These are phyloP conservation scores for Chrysanthemum seticuspe DNA, from an alignment of 129 eudicot genomes.

Conservation along the genomic window DNA sequence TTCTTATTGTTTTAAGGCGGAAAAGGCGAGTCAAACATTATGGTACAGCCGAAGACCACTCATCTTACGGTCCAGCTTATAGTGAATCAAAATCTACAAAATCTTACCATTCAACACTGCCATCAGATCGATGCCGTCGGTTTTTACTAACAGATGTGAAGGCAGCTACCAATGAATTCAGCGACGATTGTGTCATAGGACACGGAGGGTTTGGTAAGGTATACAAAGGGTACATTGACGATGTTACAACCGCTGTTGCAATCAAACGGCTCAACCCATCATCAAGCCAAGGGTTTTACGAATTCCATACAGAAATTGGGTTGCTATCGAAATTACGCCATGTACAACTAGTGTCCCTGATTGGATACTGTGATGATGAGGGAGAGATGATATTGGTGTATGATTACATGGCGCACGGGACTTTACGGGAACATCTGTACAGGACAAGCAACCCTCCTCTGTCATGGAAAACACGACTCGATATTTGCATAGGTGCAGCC, in stretches of 20 bases:
- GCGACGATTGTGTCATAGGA: conserved; percentile 29
- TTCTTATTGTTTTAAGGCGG: conserved; percentile 25
- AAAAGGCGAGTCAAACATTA: conserved; percentile 24
- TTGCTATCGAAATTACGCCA: conserved; percentile 44
- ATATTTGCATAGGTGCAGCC: conserved; percentile 59
- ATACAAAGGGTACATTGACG: conserved; percentile 46
- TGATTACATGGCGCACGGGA: conserved; percentile 51
- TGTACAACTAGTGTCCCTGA: conserved; percentile 49
- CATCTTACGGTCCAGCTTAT: conserved; percentile 25
- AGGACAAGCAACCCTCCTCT: conserved; percentile 35
- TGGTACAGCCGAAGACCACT: conserved; percentile 9
- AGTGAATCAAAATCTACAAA: conserved; percentile 28
- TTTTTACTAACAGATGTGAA: conserved; percentile 39
- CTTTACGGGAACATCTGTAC: conserved; percentile 42
- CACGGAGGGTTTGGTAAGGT: conserved; percentile 53
- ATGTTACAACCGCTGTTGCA: conserved; percentile 30
- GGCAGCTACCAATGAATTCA: conserved; percentile 38
- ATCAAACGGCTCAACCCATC: conserved; percentile 42
- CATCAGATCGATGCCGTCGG: conserved; percentile 44
- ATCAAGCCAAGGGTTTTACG: conserved; percentile 40
- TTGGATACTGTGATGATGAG: conserved; percentile 45
- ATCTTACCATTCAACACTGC: conserved; percentile 28
- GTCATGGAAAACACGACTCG: conserved; percentile 48
- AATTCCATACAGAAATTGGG: conserved; percentile 45
- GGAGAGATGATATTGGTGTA: conserved; percentile 50